Base-by-base conservation (phyloP, 2,329 filamentous ascomycete genomes). In the Gremmenia infestans region DNA sequence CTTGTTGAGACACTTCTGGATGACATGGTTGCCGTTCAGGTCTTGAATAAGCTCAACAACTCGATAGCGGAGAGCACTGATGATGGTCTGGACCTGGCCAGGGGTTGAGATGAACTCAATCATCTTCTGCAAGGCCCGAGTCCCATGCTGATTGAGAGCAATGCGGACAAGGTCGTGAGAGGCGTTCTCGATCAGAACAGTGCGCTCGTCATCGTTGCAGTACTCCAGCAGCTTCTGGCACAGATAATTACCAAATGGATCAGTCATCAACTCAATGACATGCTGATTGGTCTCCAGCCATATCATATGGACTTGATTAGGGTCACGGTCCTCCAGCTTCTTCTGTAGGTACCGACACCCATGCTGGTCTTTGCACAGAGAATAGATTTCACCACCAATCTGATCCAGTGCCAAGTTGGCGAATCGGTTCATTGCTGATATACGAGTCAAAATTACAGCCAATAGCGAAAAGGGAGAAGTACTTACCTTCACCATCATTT, bases 191-290 rank as follows among this genome's bases (percentile, higher is more conserved):
- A 99, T 95, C 60, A 99, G 82, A 45, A 86, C 84, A 53, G 93
- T 97, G 63, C 94, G 91, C 77, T 99, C 93, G 52, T 96, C 90
- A 68, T 97, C 89, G 70, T 90, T 95, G 75, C 91, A 93, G 72
- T 87, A 96, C 75, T 99, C 94, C 35, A 99, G 82, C 60, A 99
- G 79, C 81, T 97, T 99, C 79, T 99, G 94, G 79, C 93, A 97
- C 64, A 99, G 85, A 74, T 99, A 99, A 78, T 99, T 99, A 72
- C 94, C 94, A 72, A 99, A 99, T 9, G 94, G 93, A 74, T 99
- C 93, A 58, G 91, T 97, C 94, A 99, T 99, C 63, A 99, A 80
- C 77, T 99, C 94, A 61, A 96, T 87, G 65, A 99, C 92, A 72
- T 97, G 91, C 69, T 88, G 82, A 70, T 93, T 91, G 52, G 92